Evolutionary conservation across 2,329 filamentous ascomycete species (phyloP).

Genomic region (Ophiostoma sp.): DNA sequence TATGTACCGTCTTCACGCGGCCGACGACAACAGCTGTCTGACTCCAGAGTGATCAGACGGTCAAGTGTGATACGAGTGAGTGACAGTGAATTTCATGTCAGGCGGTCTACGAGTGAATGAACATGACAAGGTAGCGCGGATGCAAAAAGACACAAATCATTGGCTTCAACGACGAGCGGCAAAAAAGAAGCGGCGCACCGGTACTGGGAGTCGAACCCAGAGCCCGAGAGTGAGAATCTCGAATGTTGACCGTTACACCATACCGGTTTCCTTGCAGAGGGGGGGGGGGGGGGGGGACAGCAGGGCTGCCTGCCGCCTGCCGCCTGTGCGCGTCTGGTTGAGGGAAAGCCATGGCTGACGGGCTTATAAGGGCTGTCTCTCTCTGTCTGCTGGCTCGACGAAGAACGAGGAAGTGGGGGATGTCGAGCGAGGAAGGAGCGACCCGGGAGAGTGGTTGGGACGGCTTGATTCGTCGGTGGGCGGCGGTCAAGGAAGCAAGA

Average conservation of each 20-base stretch:
- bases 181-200: constrained; percentile 22
- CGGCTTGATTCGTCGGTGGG: neutral
- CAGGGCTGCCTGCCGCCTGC: neutral
- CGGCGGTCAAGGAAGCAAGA: neutral
- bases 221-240: constrained; percentile 29
- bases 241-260: constrained; percentile 29
- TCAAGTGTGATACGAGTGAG: neutral
- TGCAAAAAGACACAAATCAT: neutral
- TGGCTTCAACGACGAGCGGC: neutral
- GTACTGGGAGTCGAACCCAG: constrained; percentile 30
- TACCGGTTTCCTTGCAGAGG: constrained; percentile 24
- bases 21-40: too few species aligned
- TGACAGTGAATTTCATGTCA: neutral
- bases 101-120: neutral
- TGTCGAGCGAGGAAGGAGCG: constrained; percentile 12
- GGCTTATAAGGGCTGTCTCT: neutral
- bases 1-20: too few species aligned
- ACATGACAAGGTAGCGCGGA: neutral
- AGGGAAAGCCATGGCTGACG: neutral
- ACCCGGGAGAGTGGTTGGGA: neutral
- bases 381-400: neutral
- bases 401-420: neutral
- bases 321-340: neutral
- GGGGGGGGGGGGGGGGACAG: neutral
- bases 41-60: neutral